Percentiles rank a stretch among this genome's conserved stretches.
phyloP scores from a whole-genome alignment of 352 stramenopile genomes.

The Blastocystis sp. region DNA sequence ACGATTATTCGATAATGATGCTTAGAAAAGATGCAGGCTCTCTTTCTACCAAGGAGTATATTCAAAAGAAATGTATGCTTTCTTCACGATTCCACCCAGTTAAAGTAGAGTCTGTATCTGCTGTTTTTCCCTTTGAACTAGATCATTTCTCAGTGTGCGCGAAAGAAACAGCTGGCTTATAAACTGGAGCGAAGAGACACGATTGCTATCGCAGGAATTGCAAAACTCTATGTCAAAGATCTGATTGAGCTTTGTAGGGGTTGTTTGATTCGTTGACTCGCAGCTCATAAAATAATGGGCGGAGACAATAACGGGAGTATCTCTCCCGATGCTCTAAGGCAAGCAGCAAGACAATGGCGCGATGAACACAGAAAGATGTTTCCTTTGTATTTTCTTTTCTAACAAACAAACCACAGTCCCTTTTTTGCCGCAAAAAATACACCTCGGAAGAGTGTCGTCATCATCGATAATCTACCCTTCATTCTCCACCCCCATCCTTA shows the following conservation, averaged over 20 bases:
- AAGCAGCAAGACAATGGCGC: slow-evolving; percentile 3
- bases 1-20: neutral
- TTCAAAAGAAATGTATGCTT: slow-evolving; percentile 29
- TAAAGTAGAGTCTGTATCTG: slow-evolving; percentile 44
- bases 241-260: neutral
- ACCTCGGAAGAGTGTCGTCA: slow-evolving; percentile 46
- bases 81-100: slow-evolving; percentile 33
- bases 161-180: neutral
- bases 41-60: slow-evolving; percentile 21
- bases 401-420: neutral
- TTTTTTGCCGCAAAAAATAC: slow-evolving; percentile 54
- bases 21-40: slow-evolving; percentile 2
- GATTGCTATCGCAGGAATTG: slow-evolving; percentile 44
- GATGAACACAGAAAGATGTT: slow-evolving; percentile 14
- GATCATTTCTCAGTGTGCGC: slow-evolving; percentile 20
- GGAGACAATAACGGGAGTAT: slow-evolving; percentile 3
- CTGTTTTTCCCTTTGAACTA: neutral
- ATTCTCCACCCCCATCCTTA: neutral
- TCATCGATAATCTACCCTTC: slow-evolving; percentile 41
- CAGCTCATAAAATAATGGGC: neutral
- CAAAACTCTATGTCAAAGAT: slow-evolving; percentile 44
- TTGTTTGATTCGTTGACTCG: neutral
- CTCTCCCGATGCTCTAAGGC: neutral
- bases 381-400: slow-evolving; percentile 9
- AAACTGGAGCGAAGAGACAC: slow-evolving; percentile 18